Base-by-base conservation (phyloP, 1,139 yeast genomes). In the Blastobotrys petasosporus region DNA sequence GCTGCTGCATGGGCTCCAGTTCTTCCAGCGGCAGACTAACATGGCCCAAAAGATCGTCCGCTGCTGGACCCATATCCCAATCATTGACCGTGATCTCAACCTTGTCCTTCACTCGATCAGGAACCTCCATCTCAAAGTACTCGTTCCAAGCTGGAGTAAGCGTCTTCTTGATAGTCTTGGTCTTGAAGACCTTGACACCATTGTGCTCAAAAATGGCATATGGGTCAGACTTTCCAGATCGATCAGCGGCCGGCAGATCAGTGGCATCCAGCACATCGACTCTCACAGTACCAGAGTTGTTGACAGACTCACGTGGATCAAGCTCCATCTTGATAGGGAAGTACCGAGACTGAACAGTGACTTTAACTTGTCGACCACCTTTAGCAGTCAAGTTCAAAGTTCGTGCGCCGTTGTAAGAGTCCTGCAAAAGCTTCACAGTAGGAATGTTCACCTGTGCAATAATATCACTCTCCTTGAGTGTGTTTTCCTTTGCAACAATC, bases 201-300 rank as follows among this genome's bases (percentile, higher is more conserved):
- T 86, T 79, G 60, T 87, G 66, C 58, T 67, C 77, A 50, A 86
- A 74, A 58, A 80, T 76, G 49, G 81, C 74, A 61, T 80, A 92
- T 51, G 99, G 99, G 66, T 92, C 99, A 7, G 96, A 86, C 62
- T 83, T 84, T 46, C 97, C 97, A 55, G 84, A 82, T 25, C 86
- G 72, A 65, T 92, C 99, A 23, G 92, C 94, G 11, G 95, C 74
- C 42, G 83, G 77, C 52, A 94, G 74, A 44, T 77, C 77, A n/a
- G 74, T 74, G 2, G 94, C 97, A 46, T 73, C 73, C 42, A 80
- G 55, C 11, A 85, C 74, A 33, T 75, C 77, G 31, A 88, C 73
- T n/a, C 74, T 72, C 52, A 90, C 68, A 31, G 70, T 70, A 63
- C 99, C 99, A 53, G 81, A 74, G 62, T 88, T 85, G 45, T 82